These are phyloP conservation scores for Favolaschia claudopus DNA, from an alignment of 768 basidiomycete genomes.

Conservation along the genomic window DNA sequence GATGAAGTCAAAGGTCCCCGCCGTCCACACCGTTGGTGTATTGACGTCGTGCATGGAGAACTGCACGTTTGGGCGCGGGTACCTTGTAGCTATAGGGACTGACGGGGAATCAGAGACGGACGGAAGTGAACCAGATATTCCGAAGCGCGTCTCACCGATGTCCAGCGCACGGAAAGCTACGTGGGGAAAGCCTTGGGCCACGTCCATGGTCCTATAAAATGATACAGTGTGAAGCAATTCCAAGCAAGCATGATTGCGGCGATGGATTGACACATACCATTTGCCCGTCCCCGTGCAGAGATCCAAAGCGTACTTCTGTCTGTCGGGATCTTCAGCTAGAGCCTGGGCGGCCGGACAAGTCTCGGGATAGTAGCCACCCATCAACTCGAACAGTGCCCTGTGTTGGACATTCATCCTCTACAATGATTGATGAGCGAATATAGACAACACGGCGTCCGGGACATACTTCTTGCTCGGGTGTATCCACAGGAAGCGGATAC, in stretches of 20 bases:
- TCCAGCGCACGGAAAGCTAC: slow-evolving; percentile 76
- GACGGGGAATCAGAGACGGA: slow-evolving; percentile 16
- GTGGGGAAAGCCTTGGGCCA: slow-evolving; percentile 71
- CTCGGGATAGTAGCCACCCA: slow-evolving; percentile 66
- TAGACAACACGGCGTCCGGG: not conserved
- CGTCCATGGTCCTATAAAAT: slow-evolving; percentile 70
- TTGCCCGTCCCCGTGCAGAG: slow-evolving; percentile 78
- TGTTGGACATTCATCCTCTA: slow-evolving; percentile 66
- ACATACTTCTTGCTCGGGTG: slow-evolving; percentile 71
- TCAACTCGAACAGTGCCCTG: slow-evolving; percentile 52
- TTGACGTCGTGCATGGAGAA: slow-evolving; percentile 76
- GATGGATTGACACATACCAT: slow-evolving; percentile 72
- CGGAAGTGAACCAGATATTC: slow-evolving; percentile 20
- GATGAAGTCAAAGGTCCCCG: slow-evolving; percentile 68
- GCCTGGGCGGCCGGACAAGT: slow-evolving; percentile 57
- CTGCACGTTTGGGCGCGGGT: slow-evolving; percentile 64
- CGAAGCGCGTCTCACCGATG: slow-evolving; percentile 59
- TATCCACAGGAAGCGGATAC: slow-evolving; percentile 80
- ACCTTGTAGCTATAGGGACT: slow-evolving; percentile 79
- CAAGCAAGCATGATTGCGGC: no score
- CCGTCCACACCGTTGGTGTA: slow-evolving; percentile 55
- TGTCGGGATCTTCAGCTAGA: slow-evolving; percentile 48
- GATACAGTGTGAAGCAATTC: slow-evolving; percentile 7
- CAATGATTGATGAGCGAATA: not conserved
- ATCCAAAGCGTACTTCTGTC: slow-evolving; percentile 67